phyloP scores from a whole-genome alignment of 1,284 basidiomycete species.

The Naganishia sp. region DNA sequence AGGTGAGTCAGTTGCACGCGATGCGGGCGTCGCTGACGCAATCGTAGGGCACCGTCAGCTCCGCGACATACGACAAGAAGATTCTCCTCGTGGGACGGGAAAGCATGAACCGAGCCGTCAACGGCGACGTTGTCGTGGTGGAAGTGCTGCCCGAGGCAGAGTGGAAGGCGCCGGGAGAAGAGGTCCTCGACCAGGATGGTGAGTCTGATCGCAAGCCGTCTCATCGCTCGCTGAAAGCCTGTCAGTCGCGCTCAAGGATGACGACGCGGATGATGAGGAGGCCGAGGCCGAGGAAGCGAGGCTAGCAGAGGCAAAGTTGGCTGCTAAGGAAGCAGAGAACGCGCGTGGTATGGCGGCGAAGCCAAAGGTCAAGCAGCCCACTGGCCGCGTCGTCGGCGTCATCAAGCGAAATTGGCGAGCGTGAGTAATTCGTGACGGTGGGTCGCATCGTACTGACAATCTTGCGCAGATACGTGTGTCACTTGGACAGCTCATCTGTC shows the following conservation, averaged over 20 bases:
- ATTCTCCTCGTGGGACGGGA: constrained; percentile 84
- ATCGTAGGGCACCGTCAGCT: constrained; percentile 73
- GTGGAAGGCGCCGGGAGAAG: constrained; percentile 91
- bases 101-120: constrained; percentile 92
- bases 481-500: constrained; percentile 86
- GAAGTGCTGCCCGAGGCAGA: constrained; percentile 83
- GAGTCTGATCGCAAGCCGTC: constrained; percentile 39
- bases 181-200: constrained; percentile 91
- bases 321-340: constrained; percentile 46
- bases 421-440: constrained; percentile 56
- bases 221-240: neutral
- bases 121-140: constrained; percentile 91
- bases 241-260: constrained; percentile 78
- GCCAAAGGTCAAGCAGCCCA: constrained; percentile 65
- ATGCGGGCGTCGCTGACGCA: neutral
- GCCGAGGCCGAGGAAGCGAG: constrained; percentile 61
- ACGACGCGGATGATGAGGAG: constrained; percentile 78
- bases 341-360: constrained; percentile 43
- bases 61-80: constrained; percentile 71
- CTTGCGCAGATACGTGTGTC: constrained; percentile 80
- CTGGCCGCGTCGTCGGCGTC: constrained; percentile 86
- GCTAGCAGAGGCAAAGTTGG: constrained; percentile 57
- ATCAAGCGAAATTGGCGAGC: constrained; percentile 95
- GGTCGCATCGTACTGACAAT: constrained; percentile 16
- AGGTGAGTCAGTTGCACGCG: constrained; percentile 58